These are phyloP conservation scores for Fraxinus paxiana DNA, from an alignment of 305 asterid genomes.

Conservation along the genomic window DNA sequence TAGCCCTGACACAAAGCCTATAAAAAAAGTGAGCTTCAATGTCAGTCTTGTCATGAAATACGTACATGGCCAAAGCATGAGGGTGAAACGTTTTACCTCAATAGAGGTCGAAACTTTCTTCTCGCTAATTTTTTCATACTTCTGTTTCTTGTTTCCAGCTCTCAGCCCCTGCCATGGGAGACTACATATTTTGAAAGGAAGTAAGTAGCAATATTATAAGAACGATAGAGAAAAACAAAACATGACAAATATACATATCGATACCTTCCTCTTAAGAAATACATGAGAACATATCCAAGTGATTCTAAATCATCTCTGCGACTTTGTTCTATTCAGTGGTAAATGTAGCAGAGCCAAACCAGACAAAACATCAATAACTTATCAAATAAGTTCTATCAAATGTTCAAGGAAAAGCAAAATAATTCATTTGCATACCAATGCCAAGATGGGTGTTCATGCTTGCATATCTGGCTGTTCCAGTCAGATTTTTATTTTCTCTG, in stretches of 20 bases:
- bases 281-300: slow-evolving; percentile 85
- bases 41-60: slow-evolving; percentile 25
- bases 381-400: slow-evolving; percentile 20
- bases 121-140: slow-evolving; percentile 79
- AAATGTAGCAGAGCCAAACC: slow-evolving; percentile 27
- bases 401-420: slow-evolving; percentile 13
- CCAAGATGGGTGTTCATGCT: slow-evolving; percentile 95
- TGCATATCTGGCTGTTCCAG: slow-evolving; percentile 92
- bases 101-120: slow-evolving; percentile 77
- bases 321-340: slow-evolving; percentile 63
- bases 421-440: slow-evolving; percentile 51
- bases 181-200: slow-evolving; percentile 37
- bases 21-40: slow-evolving; percentile 4
- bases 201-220: slow-evolving; percentile 23
- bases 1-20: slow-evolving; percentile 67
- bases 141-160: slow-evolving; percentile 88
- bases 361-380: slow-evolving; percentile 13
- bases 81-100: slow-evolving; percentile 45
- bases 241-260: not conserved
- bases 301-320: slow-evolving; percentile 94
- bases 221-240: slow-evolving; percentile 2
- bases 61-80: not conserved
- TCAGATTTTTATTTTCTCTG: slow-evolving; percentile 86
- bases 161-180: slow-evolving; percentile 94
- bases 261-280: slow-evolving; percentile 87